phyloP scores from a whole-genome alignment of 208 protist species.

The Acanthamoeba royreba region DNA sequence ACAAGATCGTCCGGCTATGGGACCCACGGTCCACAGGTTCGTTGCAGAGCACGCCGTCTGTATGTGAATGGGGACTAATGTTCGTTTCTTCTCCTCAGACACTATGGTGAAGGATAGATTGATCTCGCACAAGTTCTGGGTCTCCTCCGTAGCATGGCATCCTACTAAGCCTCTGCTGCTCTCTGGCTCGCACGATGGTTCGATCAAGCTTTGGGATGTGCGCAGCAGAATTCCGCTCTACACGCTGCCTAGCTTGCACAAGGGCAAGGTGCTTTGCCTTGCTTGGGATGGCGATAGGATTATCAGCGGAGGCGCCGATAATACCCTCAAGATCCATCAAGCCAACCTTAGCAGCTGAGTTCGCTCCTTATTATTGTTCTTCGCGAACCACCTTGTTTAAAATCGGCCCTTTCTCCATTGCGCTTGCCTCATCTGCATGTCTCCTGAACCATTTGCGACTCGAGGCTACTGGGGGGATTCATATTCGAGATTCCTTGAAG shows the following conservation, averaged over 20 bases:
- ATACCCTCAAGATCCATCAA: not conserved
- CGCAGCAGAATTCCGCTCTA: not conserved
- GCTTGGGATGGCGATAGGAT: not conserved
- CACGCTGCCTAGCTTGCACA: not conserved
- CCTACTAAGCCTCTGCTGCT: not conserved
- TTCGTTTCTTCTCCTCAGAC: too few species aligned
- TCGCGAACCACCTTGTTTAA: too few species aligned
- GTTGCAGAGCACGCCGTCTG: too few species aligned
- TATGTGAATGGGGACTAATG: too few species aligned
- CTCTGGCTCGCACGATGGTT: not conserved
- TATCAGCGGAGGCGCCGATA: not conserved
- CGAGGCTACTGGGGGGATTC: too few species aligned
- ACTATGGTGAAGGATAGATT: not conserved
- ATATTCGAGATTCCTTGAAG: too few species aligned
- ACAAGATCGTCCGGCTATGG: slow-evolving; percentile 6
- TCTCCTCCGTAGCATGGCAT: not conserved
- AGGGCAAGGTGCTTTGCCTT: slow-evolving; percentile 21
- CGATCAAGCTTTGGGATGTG: slow-evolving; percentile 29
- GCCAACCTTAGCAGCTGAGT: too few species aligned
- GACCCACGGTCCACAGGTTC: not conserved
- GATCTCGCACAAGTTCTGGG: slow-evolving; percentile 2
- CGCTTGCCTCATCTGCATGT: too few species aligned
- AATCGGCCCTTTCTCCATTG: too few species aligned
- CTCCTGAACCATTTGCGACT: too few species aligned
- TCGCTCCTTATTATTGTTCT: not conserved